Evolutionary conservation across 2,329 filamentous ascomycete genomes (phyloP).

Genomic region (Colletotrichum phormii): DNA sequence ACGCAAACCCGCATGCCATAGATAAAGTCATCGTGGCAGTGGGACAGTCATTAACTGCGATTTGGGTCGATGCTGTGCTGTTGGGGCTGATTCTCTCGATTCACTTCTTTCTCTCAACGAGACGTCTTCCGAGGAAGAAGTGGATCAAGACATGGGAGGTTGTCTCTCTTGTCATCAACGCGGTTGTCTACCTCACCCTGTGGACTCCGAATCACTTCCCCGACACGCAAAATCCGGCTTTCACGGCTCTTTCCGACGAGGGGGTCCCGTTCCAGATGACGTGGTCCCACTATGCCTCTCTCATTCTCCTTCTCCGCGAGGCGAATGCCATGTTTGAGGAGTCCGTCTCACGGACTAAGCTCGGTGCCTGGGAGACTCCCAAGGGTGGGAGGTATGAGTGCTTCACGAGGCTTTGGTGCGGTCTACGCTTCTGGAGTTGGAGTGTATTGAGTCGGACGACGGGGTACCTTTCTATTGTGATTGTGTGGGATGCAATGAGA

Average conservation of each 20-base stretch:
- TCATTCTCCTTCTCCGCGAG: background rate
- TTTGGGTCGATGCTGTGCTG: background rate
- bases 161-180: background rate
- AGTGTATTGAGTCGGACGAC: no score
- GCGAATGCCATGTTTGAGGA: background rate
- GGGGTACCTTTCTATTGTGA: no score
- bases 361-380: no score
- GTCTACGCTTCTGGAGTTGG: no score
- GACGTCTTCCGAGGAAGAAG: background rate
- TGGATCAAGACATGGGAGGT: background rate
- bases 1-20: no score
- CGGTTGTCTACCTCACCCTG: no score
- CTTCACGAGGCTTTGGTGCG: background rate
- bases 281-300: background rate
- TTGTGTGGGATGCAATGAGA: no score
- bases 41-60: background rate
- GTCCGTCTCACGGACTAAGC: no score
- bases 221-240: background rate
- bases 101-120: background rate
- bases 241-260: background rate
- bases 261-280: background rate
- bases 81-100: background rate
- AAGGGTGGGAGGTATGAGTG: background rate
- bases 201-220: no score
- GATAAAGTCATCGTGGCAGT: background rate